Evolutionary conservation across 805 yeast genomes (phyloP).

Genomic region (Pichia sporocuriosa): DNA sequence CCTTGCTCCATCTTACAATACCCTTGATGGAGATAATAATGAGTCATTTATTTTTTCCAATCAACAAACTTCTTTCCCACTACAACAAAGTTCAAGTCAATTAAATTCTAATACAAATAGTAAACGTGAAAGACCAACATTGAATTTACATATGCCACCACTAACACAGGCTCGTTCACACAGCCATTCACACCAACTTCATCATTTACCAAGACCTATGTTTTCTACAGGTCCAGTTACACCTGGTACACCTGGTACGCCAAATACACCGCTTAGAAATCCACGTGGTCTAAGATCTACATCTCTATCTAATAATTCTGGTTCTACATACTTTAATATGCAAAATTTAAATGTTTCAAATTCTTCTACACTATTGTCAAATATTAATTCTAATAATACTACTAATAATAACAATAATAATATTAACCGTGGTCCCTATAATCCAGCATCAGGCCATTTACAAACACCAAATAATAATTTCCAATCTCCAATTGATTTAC

Average conservation of each 20-base stretch:
- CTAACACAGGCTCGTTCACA: background rate
- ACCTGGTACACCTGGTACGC: slow-evolving; percentile 5
- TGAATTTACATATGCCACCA: slow-evolving; percentile 7
- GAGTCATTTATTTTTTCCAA: no score
- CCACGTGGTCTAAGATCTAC: slow-evolving; percentile 3
- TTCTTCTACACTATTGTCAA: no score
- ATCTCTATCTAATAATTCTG: background rate
- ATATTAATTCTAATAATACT: background rate
- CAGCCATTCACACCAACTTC: background rate
- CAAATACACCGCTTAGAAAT: slow-evolving; percentile 6
- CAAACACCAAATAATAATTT: slow-evolving; percentile 1
- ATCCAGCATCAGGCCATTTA: slow-evolving; percentile 4
- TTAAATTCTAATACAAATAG: no score
- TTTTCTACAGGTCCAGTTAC: slow-evolving; percentile 5
- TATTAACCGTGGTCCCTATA: background rate
- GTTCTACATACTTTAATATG: slow-evolving; percentile 2
- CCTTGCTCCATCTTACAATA: no score
- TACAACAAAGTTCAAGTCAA: background rate
- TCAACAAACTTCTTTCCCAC: no score
- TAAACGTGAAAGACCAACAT: slow-evolving; percentile 2
- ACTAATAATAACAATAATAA: background rate
- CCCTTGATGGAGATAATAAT: no score
- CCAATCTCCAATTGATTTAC: slow-evolving; percentile 4
- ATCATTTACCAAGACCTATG: slow-evolving; percentile 3
- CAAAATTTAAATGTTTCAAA: no score